Conservation (phyloP, 164 flowering plant genomes). For the Stephania cephalantha region DNA sequence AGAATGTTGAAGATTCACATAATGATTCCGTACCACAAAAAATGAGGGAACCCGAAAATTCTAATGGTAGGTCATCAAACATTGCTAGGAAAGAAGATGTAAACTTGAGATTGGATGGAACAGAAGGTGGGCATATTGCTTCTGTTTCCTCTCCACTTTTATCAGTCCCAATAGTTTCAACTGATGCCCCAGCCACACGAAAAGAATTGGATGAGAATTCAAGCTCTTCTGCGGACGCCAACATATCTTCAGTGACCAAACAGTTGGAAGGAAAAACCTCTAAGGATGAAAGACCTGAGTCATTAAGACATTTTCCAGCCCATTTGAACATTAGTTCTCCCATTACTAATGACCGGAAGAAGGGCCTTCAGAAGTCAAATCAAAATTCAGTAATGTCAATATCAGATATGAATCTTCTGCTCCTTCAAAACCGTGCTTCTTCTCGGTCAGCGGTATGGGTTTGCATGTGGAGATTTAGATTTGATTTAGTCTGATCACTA, state of each 20-base stretch:
- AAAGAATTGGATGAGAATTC: constrained; percentile 12
- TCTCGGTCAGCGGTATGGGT: constrained; percentile 52
- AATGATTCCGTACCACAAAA: constrained; percentile 16
- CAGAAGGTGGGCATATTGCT: constrained; percentile 6
- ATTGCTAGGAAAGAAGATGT: constrained; percentile 7
- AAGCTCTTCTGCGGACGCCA: constrained; percentile 12
- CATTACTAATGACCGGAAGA: constrained; percentile 19
- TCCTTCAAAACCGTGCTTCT: constrained; percentile 42
- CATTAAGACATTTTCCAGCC: constrained; percentile 10
- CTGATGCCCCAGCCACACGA: constrained; percentile 7
- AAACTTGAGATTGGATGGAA: constrained; percentile 7
- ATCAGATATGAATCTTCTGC: constrained; percentile 46
- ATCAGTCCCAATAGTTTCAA: constrained; percentile 10
- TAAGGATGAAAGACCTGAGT: constrained; percentile 3
- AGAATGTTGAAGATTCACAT: constrained; percentile 13
- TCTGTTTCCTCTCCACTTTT: constrained; percentile 10
- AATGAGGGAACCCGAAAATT: constrained; percentile 12
- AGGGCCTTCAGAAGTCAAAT: constrained; percentile 48
- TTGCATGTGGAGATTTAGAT: background rate
- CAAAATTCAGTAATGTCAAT: constrained; percentile 48
- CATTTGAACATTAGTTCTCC: constrained; percentile 20
- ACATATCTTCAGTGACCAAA: background rate
- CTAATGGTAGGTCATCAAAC: constrained; percentile 13
- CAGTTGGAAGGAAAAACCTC: constrained; percentile 8
- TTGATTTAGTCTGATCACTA: background rate